Evolutionary conservation across 2,329 filamentous ascomycete genomes (phyloP), one percentile per base, ranked within the genome.

Genomic region (Penicillium palitans): DNA sequence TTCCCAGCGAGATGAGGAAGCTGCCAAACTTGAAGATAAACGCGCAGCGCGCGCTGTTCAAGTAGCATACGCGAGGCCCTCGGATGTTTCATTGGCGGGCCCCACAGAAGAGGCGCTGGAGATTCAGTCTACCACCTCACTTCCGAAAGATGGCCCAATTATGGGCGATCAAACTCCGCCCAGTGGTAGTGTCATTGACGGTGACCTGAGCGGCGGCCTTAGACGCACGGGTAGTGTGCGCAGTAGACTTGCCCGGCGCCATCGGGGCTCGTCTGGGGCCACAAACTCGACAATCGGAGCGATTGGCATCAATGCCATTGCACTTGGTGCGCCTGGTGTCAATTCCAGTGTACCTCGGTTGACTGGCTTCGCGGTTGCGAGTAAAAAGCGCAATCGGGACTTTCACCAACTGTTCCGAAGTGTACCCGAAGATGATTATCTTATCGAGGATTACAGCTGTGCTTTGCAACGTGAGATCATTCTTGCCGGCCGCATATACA

Each of bases 371-470:
- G 93, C 95, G 50, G 92, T 98, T 63, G 95, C 95, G 49, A 96
- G 90, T 73, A 96, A 96, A 74, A 97, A 95, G 78, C 87, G 96
- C 57, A 99, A 99, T 76, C 87, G 91, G 49, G 95, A 98, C 71
- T 99, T 98, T 69, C 95, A 99, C 74, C 85, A 84, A 59, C 79
- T 96, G 2, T 99, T 99, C 81, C 90, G 95, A 76, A 98, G 93
- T 72, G 95, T 99, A 0, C 95, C 96, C 1, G 93, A 98, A 65
- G 95, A 99, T 69, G 95, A 99, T 74, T 97, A 96, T 71, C 83
- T 99, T 27, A 98, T 99, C 64, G 95, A 99, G 72, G 95, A 99
- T 74, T 99, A 98, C 75, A 97, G 95, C 74, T 97, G 95, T 73
- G 95, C 95, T 4, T 76, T 99, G 59, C 95, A 99, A 75, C 87